These are phyloP conservation scores for Larix kaempferi DNA, from an alignment of 75 land plant species.

Conservation along the genomic window DNA sequence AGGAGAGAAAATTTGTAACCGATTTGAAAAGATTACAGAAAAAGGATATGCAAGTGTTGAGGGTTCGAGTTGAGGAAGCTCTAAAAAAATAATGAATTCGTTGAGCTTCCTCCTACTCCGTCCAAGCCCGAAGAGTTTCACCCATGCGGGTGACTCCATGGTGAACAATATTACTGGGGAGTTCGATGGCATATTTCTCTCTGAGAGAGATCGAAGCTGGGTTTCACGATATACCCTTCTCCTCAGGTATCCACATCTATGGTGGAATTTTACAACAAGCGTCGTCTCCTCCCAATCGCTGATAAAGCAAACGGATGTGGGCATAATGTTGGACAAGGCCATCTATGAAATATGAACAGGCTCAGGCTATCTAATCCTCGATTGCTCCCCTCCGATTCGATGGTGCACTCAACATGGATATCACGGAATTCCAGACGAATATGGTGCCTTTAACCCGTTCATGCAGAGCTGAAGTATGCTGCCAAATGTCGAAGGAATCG, in stretches of 20 bases:
- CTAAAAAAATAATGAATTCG: conserved; percentile 31
- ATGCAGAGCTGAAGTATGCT: too few relatives aligned
- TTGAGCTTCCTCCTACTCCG: neutral
- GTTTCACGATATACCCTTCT: conserved; percentile 76
- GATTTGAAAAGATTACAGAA: conserved; percentile 70
- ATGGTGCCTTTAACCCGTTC: too few relatives aligned
- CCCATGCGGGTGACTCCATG: too few relatives aligned
- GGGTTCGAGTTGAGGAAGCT: conserved; percentile 48
- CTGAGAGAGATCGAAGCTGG: conserved; percentile 60
- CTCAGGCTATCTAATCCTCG: conserved; percentile 60
- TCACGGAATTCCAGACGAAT: conserved; percentile 73
- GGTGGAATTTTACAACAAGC: conserved; percentile 43
- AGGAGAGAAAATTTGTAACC: conserved; percentile 50
- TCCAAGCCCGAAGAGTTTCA: neutral
- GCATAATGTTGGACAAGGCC: conserved; percentile 62
- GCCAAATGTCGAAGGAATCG: too few relatives aligned
- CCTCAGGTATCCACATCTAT: conserved; percentile 79
- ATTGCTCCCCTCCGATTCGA: conserved; percentile 61
- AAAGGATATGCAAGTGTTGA: conserved; percentile 63
- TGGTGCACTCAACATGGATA: conserved; percentile 67
- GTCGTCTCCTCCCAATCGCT: conserved; percentile 48
- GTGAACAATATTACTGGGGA: too few relatives aligned
- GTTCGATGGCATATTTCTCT: too few relatives aligned
- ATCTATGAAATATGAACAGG: conserved; percentile 78
- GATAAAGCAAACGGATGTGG: conserved; percentile 62